Evolutionary conservation across 1,139 yeast genomes (phyloP).

Genomic region (Pichia sp.): DNA sequence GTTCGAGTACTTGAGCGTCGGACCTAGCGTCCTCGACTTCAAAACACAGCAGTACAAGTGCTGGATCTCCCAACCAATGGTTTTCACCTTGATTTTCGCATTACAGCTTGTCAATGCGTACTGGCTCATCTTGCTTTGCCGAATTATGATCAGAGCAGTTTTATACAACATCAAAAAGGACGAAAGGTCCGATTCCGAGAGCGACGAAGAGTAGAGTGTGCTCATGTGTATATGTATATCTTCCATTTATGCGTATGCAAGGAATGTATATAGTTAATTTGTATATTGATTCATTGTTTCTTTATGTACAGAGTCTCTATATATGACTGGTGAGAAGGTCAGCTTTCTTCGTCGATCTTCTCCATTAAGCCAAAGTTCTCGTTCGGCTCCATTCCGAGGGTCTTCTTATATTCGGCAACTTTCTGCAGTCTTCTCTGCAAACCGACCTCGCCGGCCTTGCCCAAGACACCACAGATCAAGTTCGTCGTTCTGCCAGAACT

Average conservation of each 20-base stretch:
- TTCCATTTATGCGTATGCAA: too few relatives aligned
- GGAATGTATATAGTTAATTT: neutral
- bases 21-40: slow-evolving; percentile 77
- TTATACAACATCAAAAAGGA: slow-evolving; percentile 58
- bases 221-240: neutral
- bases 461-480: slow-evolving; percentile 74
- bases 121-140: slow-evolving; percentile 79
- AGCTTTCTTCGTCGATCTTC: slow-evolving; percentile 3
- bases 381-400: slow-evolving; percentile 25
- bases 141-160: slow-evolving; percentile 67
- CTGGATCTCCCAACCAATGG: slow-evolving; percentile 89
- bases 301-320: slow-evolving; percentile 4
- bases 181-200: slow-evolving; percentile 88
- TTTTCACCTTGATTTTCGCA: slow-evolving; percentile 70
- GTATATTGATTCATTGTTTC: neutral
- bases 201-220: slow-evolving; percentile 39
- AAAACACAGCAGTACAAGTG: slow-evolving; percentile 95
- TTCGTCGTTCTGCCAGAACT: slow-evolving; percentile 83
- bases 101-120: slow-evolving; percentile 80
- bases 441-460: slow-evolving; percentile 83
- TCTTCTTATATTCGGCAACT: slow-evolving; percentile 35
- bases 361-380: slow-evolving; percentile 16
- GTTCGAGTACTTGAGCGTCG: slow-evolving; percentile 82
- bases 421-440: slow-evolving; percentile 49
- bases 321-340: neutral